A percentile compares a stretch with the other conserved stretches of the same genome.
Conservation (phyloP, 441 rosid genomes). For the Populus trichocarpa region DNA sequence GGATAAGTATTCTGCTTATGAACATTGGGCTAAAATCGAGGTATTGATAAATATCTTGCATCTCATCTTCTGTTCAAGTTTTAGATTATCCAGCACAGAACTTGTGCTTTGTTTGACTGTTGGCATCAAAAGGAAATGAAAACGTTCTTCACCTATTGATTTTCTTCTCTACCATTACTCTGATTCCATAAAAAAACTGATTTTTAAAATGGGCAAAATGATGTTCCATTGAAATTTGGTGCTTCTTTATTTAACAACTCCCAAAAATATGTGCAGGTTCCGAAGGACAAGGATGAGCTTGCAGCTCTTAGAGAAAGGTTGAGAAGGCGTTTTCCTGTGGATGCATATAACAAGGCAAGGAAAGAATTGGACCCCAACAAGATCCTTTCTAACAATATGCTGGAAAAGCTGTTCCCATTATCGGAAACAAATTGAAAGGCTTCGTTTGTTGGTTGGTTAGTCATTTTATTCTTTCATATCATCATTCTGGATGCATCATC, state of each 20-base stretch:
- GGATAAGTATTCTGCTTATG: constrained; percentile 83
- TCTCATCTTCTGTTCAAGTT: neutral
- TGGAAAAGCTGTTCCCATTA: constrained; percentile 79
- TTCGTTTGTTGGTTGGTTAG: constrained; percentile 22
- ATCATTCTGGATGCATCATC: neutral
- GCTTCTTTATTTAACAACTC: neutral
- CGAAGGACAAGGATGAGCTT: constrained; percentile 82
- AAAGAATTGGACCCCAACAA: constrained; percentile 81
- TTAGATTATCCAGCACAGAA: neutral
- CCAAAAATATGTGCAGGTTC: constrained; percentile 47
- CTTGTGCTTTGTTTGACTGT: neutral
- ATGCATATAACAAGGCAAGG: constrained; percentile 77
- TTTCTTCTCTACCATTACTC: neutral
- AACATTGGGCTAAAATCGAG: constrained; percentile 99
- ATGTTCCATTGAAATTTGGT: neutral
- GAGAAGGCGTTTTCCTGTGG: constrained; percentile 72
- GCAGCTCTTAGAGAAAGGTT: constrained; percentile 74
- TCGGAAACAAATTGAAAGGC: constrained; percentile 42
- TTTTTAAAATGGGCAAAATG: neutral
- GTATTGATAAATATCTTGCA: constrained; percentile 32
- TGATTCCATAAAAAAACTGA: neutral
- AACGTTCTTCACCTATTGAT: neutral
- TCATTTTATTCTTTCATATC: constrained; percentile 18
- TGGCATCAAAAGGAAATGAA: neutral
- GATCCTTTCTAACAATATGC: constrained; percentile 73